Conservation (phyloP, 768 basidiomycete species). For the Gyrodon lividus region DNA sequence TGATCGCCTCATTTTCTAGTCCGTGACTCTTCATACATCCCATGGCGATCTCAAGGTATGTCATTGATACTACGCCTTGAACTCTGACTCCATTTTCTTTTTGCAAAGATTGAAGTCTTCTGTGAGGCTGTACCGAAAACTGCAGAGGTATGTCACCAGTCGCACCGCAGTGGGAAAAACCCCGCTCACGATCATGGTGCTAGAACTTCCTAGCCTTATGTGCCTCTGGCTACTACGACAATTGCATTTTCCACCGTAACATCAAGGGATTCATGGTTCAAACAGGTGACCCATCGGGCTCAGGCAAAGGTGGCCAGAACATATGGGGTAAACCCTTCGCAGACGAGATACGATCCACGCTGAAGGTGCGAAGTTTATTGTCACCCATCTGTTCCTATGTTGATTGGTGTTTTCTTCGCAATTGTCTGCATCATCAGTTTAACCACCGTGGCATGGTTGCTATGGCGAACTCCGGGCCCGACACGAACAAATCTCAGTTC, state of each 20-base stretch:
- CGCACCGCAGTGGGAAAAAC: neutral
- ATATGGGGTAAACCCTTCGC: constrained; percentile 92
- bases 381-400: neutral
- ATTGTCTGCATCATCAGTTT: constrained; percentile 56
- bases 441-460: constrained; percentile 93
- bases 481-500: constrained; percentile 91
- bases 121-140: constrained; percentile 96
- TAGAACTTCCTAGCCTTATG: constrained; percentile 96
- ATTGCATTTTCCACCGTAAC: constrained; percentile 87
- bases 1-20: constrained; percentile 44
- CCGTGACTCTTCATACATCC: constrained; percentile 93
- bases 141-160: constrained; percentile 83
- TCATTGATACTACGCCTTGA: neutral
- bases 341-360: constrained; percentile 90
- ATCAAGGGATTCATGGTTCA: constrained; percentile 97
- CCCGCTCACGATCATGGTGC: neutral
- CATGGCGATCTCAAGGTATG: constrained; percentile 91
- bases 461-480: constrained; percentile 96
- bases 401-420: neutral
- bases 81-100: neutral
- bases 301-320: constrained; percentile 95
- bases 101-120: constrained; percentile 84
- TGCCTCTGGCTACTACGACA: constrained; percentile 84
- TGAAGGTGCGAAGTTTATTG: constrained; percentile 62
- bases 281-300: constrained; percentile 84